Evolutionary conservation across 371 early-diverging fungal genomes (phyloP).

Genomic region (Haplosporangium sp.): DNA sequence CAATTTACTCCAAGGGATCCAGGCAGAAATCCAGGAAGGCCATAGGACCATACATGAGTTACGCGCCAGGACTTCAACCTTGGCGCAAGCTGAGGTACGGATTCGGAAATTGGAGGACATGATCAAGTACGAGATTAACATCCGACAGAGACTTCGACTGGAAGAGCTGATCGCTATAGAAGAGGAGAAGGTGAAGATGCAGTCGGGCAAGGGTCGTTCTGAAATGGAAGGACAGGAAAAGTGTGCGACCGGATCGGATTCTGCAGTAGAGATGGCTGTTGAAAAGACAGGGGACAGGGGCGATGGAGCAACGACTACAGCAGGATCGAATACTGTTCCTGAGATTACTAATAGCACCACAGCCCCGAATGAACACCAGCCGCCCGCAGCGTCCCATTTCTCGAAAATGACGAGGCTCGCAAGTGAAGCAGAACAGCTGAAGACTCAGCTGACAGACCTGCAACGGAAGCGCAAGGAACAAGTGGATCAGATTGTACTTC

Average conservation of each 20-base stretch:
- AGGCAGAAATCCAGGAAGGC: constrained; percentile 38
- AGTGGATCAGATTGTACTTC: constrained; percentile 33
- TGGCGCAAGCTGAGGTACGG: constrained; percentile 36
- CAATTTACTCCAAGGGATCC: constrained; percentile 36
- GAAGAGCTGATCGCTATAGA: constrained; percentile 32
- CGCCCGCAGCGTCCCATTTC: background rate
- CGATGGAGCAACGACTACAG: background rate
- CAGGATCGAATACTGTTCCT: no score
- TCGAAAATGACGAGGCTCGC: constrained; percentile 14
- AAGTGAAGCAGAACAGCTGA: constrained; percentile 20
- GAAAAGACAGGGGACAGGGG: background rate
- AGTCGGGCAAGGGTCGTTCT: background rate
- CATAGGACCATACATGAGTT: constrained; percentile 42
- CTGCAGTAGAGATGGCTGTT: background rate
- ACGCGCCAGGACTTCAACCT: constrained; percentile 8
- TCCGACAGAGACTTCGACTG: constrained; percentile 38
- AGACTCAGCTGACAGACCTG: constrained; percentile 14
- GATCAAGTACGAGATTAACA: constrained; percentile 43
- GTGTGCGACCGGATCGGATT: background rate
- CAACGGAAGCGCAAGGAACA: constrained; percentile 39
- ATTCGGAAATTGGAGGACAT: constrained; percentile 28
- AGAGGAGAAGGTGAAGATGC: constrained; percentile 17
- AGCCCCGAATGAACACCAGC: no score
- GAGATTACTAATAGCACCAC: no score
- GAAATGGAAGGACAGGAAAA: background rate